Base-by-base conservation (phyloP, 768 basidiomycete genomes). In the Lactarius vividus region DNA sequence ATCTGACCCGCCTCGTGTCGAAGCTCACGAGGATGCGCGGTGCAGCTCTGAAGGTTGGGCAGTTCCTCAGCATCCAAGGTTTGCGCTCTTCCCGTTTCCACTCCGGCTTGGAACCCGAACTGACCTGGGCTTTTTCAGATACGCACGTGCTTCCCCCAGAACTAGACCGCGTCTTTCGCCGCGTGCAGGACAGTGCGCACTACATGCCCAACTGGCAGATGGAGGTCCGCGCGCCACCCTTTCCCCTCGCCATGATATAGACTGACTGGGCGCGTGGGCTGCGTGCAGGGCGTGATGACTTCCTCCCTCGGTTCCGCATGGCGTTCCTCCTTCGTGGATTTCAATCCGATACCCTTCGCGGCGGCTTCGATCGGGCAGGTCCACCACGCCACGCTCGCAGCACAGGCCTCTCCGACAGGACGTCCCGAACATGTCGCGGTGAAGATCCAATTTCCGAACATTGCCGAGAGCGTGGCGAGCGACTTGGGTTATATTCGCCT, bases 161-260 rank as follows among this genome's bases (percentile, higher is more conserved):
- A 69, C 77, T 98, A 3, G 95, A 98, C 72, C 83, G 85, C 61
- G 89, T 99, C 35, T 88, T 99, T 71, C 85, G 94, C 59, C 81
- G 89, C 33, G 96, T 99, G 0, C 96, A 98, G 74, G 92, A 96
- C 70, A 87, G 89, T 70, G 96, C 96, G 1, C 94, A 99, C 75
- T 98, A 98, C 74, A 99, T 99, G 96, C 96, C 96, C 0, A 90
- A 96, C 70, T 96, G 91, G 91, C 96, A 99, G 74, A 91, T 98
- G 88, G 91, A 96, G 85, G 96, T 93, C 18, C 23, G 77, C 73
- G 4, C 7, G 6, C 31, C 11, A 37, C 20, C 26, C 49, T 46
- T 18, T 28, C 62, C 23, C 11, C 23, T 13, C 37, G 23, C 4
- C 46, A 6, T n/a, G 29, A 1, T 20, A 13, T 28, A 7, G 23